Evolutionary conservation across 257 asterid genomes (phyloP).

Genomic region (Solanum piurae): DNA sequence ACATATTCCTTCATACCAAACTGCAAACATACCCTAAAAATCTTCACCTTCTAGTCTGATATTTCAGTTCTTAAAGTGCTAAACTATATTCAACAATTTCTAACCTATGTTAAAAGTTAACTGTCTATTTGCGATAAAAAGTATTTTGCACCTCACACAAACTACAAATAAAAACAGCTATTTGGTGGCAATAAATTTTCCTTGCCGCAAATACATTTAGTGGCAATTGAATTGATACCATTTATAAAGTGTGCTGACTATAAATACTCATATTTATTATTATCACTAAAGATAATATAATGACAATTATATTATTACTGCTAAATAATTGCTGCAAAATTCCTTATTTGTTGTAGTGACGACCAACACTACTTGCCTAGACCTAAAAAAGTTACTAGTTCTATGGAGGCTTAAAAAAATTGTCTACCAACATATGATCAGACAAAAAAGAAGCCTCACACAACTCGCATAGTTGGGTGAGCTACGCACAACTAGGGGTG

Average conservation of each 20-base stretch:
- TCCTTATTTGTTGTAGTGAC: not conserved
- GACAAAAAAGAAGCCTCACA: not conserved
- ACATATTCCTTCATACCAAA: not conserved
- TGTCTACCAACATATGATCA: not conserved
- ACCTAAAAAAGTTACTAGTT: not conserved
- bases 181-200: not conserved
- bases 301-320: no score
- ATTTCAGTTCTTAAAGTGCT: not conserved
- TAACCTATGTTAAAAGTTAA: not conserved
- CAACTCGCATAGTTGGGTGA: not conserved
- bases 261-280: not conserved
- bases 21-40: not conserved
- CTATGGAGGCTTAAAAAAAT: not conserved
- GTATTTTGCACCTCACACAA: not conserved
- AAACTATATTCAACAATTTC: not conserved
- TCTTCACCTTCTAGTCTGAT: not conserved
- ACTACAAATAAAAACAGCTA: not conserved
- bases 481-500: not conserved
- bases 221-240: not conserved
- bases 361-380: not conserved
- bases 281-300: not conserved
- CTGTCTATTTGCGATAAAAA: not conserved
- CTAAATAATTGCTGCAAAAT: not conserved
- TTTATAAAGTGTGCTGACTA: no score
- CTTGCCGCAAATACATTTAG: not conserved